These are phyloP conservation scores for Clathrospora elynae DNA, from an alignment of 2,329 filamentous ascomycete genomes.

Conservation along the genomic window DNA sequence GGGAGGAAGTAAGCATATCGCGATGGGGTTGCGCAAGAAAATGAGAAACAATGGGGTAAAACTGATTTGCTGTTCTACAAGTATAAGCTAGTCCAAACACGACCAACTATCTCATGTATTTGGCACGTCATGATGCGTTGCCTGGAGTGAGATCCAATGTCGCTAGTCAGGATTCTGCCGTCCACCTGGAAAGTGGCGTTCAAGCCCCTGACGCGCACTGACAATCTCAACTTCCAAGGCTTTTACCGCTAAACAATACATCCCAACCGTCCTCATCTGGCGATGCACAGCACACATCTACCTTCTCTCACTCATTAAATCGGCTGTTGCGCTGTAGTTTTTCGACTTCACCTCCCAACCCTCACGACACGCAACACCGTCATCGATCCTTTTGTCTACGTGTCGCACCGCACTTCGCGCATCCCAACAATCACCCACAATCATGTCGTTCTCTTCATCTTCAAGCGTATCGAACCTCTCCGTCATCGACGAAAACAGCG, in stretches of 20 bases:
- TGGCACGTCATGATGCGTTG: slow-evolving; percentile 21
- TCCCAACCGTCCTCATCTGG: slow-evolving; percentile 5
- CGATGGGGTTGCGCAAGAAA: not conserved
- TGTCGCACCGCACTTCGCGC: slow-evolving; percentile 11
- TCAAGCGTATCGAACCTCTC: slow-evolving; percentile 18
- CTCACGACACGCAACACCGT: slow-evolving; percentile 2
- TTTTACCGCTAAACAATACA: slow-evolving; percentile 3
- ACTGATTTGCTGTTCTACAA: slow-evolving; percentile 9
- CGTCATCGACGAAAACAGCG: slow-evolving; percentile 19
- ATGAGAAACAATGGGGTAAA: slow-evolving; percentile 4
- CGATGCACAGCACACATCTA: slow-evolving; percentile 10
- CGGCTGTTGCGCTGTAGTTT: not conserved
- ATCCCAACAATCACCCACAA: slow-evolving; percentile 2
- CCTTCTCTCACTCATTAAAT: slow-evolving; percentile 1
- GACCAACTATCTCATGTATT: slow-evolving; percentile 6
- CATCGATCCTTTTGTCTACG: slow-evolving; percentile 6
- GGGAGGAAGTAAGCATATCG: slow-evolving; percentile 6
- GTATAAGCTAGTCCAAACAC: slow-evolving; percentile 9
- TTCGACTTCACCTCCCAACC: not conserved
- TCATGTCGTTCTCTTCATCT: slow-evolving; percentile 17
- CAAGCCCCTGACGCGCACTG: slow-evolving; percentile 22
- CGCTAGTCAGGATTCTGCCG: slow-evolving; percentile 10
- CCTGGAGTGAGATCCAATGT: slow-evolving; percentile 11
- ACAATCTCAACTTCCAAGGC: slow-evolving; percentile 17
- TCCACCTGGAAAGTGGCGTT: slow-evolving; percentile 14